phyloP scores from a whole-genome alignment of 164 flowering plant genomes.

The Euptelea pleiosperma region DNA sequence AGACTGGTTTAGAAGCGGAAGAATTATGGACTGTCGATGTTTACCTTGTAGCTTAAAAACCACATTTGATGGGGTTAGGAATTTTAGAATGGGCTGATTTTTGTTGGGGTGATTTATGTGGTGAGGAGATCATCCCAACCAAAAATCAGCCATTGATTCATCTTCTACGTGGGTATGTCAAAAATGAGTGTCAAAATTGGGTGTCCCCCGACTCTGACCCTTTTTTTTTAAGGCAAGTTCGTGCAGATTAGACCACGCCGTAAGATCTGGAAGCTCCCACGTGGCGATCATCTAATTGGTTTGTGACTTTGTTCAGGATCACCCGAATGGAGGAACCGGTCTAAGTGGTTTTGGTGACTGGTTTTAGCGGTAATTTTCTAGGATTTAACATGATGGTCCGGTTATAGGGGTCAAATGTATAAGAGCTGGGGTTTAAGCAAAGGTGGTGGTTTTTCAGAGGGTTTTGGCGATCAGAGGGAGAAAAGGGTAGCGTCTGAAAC shows the following conservation, averaged over 20 bases:
- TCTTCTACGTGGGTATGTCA: too few species aligned
- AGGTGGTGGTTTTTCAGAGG: conserved; percentile 22
- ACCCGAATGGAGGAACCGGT: conserved; percentile 23
- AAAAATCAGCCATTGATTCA: too few species aligned
- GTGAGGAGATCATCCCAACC: too few species aligned
- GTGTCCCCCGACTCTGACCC: too few species aligned
- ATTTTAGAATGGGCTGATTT: too few species aligned
- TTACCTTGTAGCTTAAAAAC: too few species aligned
- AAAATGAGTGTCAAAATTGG: too few species aligned
- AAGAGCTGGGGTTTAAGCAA: conserved; percentile 28
- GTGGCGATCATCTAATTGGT: conserved; percentile 9
- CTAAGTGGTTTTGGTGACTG: conserved; percentile 20
- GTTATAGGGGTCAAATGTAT: conserved; percentile 24
- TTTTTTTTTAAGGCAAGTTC: too few species aligned
- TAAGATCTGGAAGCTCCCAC: background rate
- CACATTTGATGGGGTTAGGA: too few species aligned
- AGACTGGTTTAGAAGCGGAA: too few species aligned
- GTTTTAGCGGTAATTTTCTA: background rate
- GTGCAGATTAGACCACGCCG: background rate
- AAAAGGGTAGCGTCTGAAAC: conserved; percentile 3
- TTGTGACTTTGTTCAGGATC: conserved; percentile 20
- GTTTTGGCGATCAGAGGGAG: conserved; percentile 20
- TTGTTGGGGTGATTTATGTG: too few species aligned
- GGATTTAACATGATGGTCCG: conserved; percentile 13
- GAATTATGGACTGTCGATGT: too few species aligned